phyloP scores from a whole-genome alignment of 768 basidiomycete genomes.

The Gautieria morchelliformis region DNA sequence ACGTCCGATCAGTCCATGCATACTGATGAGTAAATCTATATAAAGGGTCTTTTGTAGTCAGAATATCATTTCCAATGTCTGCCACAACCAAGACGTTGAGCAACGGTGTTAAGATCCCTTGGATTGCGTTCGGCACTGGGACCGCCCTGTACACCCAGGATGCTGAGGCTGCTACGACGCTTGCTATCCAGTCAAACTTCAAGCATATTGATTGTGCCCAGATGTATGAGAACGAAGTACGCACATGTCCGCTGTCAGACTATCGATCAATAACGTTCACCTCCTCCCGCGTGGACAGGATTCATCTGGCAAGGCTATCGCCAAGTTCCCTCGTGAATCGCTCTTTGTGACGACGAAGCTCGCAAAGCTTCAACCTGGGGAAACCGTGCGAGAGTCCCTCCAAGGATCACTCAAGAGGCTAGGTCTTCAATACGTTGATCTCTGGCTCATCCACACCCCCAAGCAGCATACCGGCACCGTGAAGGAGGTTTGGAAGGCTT shows the following conservation, averaged over 20 bases:
- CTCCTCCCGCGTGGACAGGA: neutral
- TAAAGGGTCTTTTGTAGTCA: no score
- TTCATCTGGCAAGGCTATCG: conserved; percentile 1
- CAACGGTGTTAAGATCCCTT: conserved; percentile 43
- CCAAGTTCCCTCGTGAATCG: conserved; percentile 30
- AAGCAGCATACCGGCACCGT: conserved; percentile 27
- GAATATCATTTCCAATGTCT: neutral
- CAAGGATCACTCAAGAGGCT: conserved; percentile 46
- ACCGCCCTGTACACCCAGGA: conserved; percentile 41
- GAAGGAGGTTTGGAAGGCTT: conserved; percentile 45
- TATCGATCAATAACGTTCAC: neutral
- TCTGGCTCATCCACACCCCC: conserved; percentile 50
- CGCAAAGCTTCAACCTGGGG: conserved; percentile 21
- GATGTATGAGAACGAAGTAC: conserved; percentile 44
- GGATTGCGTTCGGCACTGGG: conserved; percentile 56
- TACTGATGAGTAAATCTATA: no score
- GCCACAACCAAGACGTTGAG: conserved; percentile 32
- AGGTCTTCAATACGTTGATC: conserved; percentile 44
- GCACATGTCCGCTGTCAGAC: neutral
- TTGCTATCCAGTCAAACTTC: conserved; percentile 47
- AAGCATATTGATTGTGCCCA: conserved; percentile 61
- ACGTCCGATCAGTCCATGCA: no score
- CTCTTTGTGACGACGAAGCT: conserved; percentile 60
- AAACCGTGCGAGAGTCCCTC: conserved; percentile 40
- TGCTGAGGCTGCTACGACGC: conserved; percentile 27